These are phyloP conservation scores for Blastocystis sp. DNA, from an alignment of 352 stramenopile species.

Conservation along the genomic window DNA sequence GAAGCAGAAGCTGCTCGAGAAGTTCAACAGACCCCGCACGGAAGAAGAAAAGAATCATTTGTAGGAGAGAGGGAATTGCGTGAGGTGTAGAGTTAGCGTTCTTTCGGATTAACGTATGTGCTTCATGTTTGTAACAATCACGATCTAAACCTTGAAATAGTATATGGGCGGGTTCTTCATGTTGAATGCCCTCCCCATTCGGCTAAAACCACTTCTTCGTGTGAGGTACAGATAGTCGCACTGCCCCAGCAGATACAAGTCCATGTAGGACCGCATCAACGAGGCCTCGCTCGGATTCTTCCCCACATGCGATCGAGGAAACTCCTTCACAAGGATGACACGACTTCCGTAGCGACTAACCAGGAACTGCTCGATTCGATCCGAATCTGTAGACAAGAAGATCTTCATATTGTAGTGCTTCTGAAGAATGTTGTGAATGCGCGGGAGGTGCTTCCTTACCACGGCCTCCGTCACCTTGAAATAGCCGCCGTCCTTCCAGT, in stretches of 20 bases:
- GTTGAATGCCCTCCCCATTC: conserved; percentile 27
- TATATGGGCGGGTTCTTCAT: neutral
- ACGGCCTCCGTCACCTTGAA: conserved; percentile 22
- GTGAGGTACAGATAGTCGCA: conserved; percentile 55
- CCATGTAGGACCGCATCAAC: conserved; percentile 62
- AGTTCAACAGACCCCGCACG: conserved; percentile 34
- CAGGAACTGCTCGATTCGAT: conserved; percentile 3
- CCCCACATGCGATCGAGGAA: conserved; percentile 42
- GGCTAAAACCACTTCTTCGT: conserved; percentile 29
- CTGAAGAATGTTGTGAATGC: conserved; percentile 14
- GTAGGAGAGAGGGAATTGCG: neutral
- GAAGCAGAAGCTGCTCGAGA: conserved; percentile 44
- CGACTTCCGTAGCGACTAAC: neutral
- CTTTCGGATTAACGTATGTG: conserved; percentile 20
- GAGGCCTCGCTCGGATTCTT: conserved; percentile 1
- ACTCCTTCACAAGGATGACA: conserved; percentile 2
- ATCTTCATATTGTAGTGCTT: neutral
- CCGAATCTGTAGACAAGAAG: conserved; percentile 66
- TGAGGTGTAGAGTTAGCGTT: conserved; percentile 55
- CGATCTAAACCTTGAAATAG: conserved; percentile 29
- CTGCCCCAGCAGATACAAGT: conserved; percentile 63
- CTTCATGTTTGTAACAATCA: neutral
- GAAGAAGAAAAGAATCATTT: conserved; percentile 64
- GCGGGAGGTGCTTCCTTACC: neutral
- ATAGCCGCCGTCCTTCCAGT: conserved; percentile 11